Evolutionary conservation across 2,329 filamentous ascomycete species (phyloP), one percentile per base, ranked within the genome.

Genomic region (Biscogniauxia mediterranea): DNA sequence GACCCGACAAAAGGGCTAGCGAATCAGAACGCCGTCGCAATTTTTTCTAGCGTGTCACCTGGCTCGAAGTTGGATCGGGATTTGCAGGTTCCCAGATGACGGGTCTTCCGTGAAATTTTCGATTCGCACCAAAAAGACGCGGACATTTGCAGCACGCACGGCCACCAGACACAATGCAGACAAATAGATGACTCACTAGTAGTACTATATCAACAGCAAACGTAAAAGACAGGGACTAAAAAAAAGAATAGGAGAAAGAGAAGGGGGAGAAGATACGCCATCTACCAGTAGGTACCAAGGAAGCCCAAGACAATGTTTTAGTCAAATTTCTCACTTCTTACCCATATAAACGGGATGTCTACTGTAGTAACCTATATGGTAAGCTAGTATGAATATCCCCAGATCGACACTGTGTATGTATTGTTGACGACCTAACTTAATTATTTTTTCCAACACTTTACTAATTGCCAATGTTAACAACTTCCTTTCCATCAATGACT

Each of bases 101-200:
- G 58, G 55, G 38, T 58, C 55, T 52, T 60, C 66, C 64, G 66
- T 50, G 49, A 56, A 56, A 61, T 65, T 66, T 61, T 68, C 64
- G 38, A 46, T n/a, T 17, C 13, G 11, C 15, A 46, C 38, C 38
- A n/a, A n/a, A 46, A 17, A 46, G 38, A 3, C 11, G 17, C 38
- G 38, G 38, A n/a, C 38, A 46, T n/a, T 3, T n/a, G 38, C 17
- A 46, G 11, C 38, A 46, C 38, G 38, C 38, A 46, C 38, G 38
- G 38, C 17, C 38, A 17, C 38, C 4, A n/a, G 38, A 46, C 38
- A 17, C 15, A n/a, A 6, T 15, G 15, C 13, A 46, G 17, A 46
- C 38, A n/a, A 46, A 46, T 21, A 57, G n/a, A 32, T 66, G 64
- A 66, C 62, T 66, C 61, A 66, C 56, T n/a, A n/a, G n/a, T n/a